A percentile compares a stretch with the other conserved stretches of the same genome.
Evolutionary conservation across 768 basidiomycete genomes (phyloP).

Genomic region (Leccinellum rugosiceps): DNA sequence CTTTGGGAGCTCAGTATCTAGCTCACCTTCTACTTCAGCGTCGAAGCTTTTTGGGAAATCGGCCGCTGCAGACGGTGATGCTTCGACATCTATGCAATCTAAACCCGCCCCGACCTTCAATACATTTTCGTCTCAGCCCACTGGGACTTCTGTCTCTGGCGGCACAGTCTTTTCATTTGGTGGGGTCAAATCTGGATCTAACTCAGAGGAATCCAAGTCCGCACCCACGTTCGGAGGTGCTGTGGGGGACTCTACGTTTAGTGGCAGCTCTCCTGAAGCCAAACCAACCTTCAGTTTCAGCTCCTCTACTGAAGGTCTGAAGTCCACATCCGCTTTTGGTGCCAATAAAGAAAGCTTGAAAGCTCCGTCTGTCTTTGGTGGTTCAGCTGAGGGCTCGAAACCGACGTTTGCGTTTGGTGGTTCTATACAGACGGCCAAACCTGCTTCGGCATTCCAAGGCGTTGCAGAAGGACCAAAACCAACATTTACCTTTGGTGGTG

Average conservation of each 20-base stretch:
- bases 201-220: slow-evolving; percentile 16
- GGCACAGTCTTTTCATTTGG: slow-evolving; percentile 19
- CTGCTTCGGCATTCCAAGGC: neutral
- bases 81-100: slow-evolving; percentile 20
- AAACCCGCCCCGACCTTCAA: slow-evolving; percentile 19
- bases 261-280: slow-evolving; percentile 4
- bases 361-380: slow-evolving; percentile 1
- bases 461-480: slow-evolving; percentile 3
- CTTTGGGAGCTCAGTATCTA: slow-evolving; percentile 22
- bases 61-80: slow-evolving; percentile 8
- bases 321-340: slow-evolving; percentile 13
- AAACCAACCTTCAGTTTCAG: slow-evolving; percentile 16
- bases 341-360: slow-evolving; percentile 4
- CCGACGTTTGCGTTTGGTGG: slow-evolving; percentile 8
- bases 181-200: slow-evolving; percentile 13
- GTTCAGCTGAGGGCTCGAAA: slow-evolving; percentile 6
- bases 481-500: neutral
- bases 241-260: slow-evolving; percentile 5
- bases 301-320: slow-evolving; percentile 9
- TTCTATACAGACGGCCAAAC: slow-evolving; percentile 5
- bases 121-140: slow-evolving; percentile 15
- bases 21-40: slow-evolving; percentile 10
- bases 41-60: slow-evolving; percentile 17
- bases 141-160: slow-evolving; percentile 13
- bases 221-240: slow-evolving; percentile 16